These are phyloP conservation scores for Cupressus sempervirens DNA, from an alignment of 75 land plant genomes.

Conservation along the genomic window DNA sequence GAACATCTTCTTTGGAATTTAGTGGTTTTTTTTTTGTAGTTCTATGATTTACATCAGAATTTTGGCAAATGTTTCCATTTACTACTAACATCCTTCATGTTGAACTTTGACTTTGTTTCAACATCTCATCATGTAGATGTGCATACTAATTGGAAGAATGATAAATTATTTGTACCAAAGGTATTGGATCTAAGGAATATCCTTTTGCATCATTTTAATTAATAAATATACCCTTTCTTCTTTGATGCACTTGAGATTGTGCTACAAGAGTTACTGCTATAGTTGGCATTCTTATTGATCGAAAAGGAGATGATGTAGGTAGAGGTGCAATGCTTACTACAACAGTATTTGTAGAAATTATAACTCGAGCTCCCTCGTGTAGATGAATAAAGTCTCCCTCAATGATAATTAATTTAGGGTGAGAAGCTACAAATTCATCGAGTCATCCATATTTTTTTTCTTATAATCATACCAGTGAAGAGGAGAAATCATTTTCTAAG, in stretches of 20 bases:
- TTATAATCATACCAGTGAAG: constrained; percentile 95
- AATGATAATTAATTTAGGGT: constrained; percentile 89
- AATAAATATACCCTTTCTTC: constrained; percentile 28
- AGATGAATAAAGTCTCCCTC: constrained; percentile 89
- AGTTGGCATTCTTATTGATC: constrained; percentile 57
- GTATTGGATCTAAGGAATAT: constrained; percentile 6
- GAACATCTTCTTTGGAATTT: constrained; percentile 25
- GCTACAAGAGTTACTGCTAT: constrained; percentile 92
- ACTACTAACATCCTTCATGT: constrained; percentile 15
- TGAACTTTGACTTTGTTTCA: constrained; percentile 22
- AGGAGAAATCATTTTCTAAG: constrained; percentile 95
- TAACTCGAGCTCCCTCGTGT: constrained; percentile 89
- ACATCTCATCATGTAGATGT: constrained; percentile 2
- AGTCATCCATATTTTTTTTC: constrained; percentile 90
- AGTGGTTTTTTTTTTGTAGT: constrained; percentile 12
- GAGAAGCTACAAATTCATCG: constrained; percentile 83
- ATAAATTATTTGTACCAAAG: constrained; percentile 14
- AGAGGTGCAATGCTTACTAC: constrained; percentile 87
- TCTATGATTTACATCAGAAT: constrained; percentile 11
- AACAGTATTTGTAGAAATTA: constrained; percentile 78
- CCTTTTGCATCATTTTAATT: constrained; percentile 18
- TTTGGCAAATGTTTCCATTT: constrained; percentile 24
- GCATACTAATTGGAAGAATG: constrained; percentile 15
- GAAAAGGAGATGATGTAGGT: constrained; percentile 46
- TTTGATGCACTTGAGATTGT: constrained; percentile 49